These are phyloP conservation scores for Penicillium herquei DNA, from an alignment of 495 filamentous ascomycete species.

Conservation along the genomic window DNA sequence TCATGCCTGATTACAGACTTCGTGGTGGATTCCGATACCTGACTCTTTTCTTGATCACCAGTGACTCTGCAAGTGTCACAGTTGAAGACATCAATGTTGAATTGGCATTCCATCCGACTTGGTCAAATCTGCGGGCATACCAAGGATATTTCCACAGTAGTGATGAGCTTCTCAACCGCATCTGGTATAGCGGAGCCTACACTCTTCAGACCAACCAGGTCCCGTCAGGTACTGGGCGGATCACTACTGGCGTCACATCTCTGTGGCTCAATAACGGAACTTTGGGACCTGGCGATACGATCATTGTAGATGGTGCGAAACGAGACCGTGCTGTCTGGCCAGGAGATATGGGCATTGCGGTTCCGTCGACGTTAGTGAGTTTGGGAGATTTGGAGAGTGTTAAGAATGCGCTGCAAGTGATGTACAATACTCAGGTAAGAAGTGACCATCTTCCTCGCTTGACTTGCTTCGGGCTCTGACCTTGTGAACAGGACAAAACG, in stretches of 20 bases:
- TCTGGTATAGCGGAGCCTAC: constrained; percentile 66
- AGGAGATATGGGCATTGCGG: constrained; percentile 61
- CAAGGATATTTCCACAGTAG: constrained; percentile 62
- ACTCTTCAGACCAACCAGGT: constrained; percentile 61
- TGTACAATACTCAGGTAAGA: constrained; percentile 56
- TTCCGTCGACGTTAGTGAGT: constrained; percentile 55
- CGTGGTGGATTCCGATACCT: constrained; percentile 63
- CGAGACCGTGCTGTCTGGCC: constrained; percentile 60
- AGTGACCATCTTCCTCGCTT: background rate
- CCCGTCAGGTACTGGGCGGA: constrained; percentile 51
- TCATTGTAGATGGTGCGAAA: constrained; percentile 59
- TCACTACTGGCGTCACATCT: constrained; percentile 44
- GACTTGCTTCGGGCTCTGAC: background rate
- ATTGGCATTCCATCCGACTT: constrained; percentile 61
- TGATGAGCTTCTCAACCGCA: constrained; percentile 58
- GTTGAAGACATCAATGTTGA: constrained; percentile 46
- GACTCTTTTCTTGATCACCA: constrained; percentile 50
- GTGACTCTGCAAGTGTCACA: constrained; percentile 32
- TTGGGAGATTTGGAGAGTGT: constrained; percentile 60
- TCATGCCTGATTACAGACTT: constrained; percentile 52
- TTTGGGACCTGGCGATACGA: constrained; percentile 51
- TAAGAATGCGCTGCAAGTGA: constrained; percentile 58
- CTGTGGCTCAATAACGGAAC: constrained; percentile 59
- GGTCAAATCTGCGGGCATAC: constrained; percentile 60
- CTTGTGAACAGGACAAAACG: constrained; percentile 16